These are phyloP conservation scores for Penicillium sp. DNA, from an alignment of 2,329 filamentous ascomycete species.

Conservation along the genomic window DNA sequence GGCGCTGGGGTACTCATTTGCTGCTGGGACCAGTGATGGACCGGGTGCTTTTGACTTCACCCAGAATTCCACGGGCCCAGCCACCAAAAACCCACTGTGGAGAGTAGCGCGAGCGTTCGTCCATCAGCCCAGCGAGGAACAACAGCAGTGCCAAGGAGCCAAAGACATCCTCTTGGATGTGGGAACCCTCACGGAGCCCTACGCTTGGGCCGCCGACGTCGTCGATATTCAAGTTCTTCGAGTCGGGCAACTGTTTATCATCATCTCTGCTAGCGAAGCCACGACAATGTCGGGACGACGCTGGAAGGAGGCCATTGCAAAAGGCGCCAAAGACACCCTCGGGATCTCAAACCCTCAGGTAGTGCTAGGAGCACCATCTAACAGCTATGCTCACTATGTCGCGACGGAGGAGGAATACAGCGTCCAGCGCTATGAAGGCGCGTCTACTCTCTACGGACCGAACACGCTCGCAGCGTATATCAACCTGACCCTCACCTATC, in stretches of 20 bases:
- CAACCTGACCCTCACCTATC: slow-evolving; percentile 70
- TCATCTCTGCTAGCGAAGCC: slow-evolving; percentile 80
- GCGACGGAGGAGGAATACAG: slow-evolving; percentile 73
- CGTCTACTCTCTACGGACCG: slow-evolving; percentile 79
- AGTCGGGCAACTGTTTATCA: slow-evolving; percentile 76
- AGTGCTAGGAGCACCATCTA: slow-evolving; percentile 81
- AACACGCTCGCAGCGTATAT: slow-evolving; percentile 82
- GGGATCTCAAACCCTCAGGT: slow-evolving; percentile 59
- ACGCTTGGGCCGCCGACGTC: slow-evolving; percentile 85
- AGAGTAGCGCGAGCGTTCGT: slow-evolving; percentile 66
- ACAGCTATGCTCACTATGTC: slow-evolving; percentile 83
- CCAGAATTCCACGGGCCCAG: slow-evolving; percentile 72
- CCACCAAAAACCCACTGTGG: slow-evolving; percentile 72
- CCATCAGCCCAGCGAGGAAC: slow-evolving; percentile 63
- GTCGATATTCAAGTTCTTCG: slow-evolving; percentile 83
- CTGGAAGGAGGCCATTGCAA: slow-evolving; percentile 68
- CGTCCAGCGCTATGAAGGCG: slow-evolving; percentile 90
- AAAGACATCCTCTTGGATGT: slow-evolving; percentile 88
- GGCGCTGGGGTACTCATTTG: slow-evolving; percentile 85
- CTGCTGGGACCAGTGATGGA: slow-evolving; percentile 85
- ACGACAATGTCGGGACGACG: slow-evolving; percentile 88
- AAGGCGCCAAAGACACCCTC: slow-evolving; percentile 49
- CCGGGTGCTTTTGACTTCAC: slow-evolving; percentile 91
- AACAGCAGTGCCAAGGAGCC: slow-evolving; percentile 68
- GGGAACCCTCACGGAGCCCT: slow-evolving; percentile 70